A percentile compares a stretch with the other conserved stretches of the same genome.
Conservation (phyloP, 345 rosid species). For the Gossypium rotundifolium region DNA sequence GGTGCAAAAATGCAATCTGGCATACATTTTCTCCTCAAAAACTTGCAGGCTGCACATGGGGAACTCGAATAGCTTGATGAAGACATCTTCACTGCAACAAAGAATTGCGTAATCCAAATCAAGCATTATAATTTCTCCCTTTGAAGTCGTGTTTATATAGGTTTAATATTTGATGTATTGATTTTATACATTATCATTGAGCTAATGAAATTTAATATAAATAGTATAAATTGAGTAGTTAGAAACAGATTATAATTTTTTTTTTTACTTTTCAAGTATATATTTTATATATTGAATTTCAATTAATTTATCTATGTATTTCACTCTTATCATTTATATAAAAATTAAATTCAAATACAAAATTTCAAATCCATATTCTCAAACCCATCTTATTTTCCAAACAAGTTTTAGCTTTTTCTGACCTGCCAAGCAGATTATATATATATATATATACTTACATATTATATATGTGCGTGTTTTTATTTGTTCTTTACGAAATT, state of each 20-base stretch:
- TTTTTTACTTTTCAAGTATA: too few species aligned
- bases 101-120: background rate
- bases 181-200: background rate
- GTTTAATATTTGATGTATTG: too few species aligned
- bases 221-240: too few species aligned
- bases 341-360: too few species aligned
- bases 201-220: background rate
- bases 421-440: background rate
- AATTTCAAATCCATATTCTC: too few species aligned
- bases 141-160: background rate
- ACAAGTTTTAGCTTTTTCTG: background rate
- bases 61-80: conserved; percentile 53
- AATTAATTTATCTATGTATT: too few species aligned
- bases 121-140: background rate
- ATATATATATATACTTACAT: too few species aligned
- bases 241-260: too few species aligned
- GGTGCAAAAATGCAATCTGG: conserved; percentile 59
- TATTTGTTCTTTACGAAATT: background rate
- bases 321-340: too few species aligned
- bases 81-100: conserved; percentile 16
- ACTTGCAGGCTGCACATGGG: conserved; percentile 72
- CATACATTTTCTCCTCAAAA: conserved; percentile 52
- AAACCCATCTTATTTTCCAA: too few species aligned
- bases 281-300: too few species aligned
- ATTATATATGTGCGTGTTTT: too few species aligned